These are phyloP conservation scores for Claviceps maximensis DNA, from an alignment of 2,329 filamentous ascomycete species.

Conservation along the genomic window DNA sequence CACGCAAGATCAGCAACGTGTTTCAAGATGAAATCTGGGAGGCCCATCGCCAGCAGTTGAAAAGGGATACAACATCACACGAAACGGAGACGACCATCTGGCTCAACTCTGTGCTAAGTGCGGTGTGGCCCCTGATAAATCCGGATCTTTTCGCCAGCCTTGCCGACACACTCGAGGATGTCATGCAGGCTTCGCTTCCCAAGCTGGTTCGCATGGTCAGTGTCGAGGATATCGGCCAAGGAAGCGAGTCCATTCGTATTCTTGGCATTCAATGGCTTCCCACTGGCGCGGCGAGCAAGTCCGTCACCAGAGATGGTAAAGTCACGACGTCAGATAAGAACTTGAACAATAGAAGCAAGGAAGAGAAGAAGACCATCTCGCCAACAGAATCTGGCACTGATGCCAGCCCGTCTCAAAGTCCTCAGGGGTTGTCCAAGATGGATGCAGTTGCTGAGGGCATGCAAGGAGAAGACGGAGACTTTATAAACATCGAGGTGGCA, in stretches of 20 bases:
- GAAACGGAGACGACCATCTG: constrained; percentile 54
- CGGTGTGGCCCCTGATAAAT: constrained; percentile 64
- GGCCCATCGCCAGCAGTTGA: constrained; percentile 40
- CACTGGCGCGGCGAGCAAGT: constrained; percentile 51
- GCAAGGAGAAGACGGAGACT: constrained; percentile 66
- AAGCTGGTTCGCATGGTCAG: constrained; percentile 60
- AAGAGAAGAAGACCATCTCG: constrained; percentile 5
- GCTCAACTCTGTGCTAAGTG: constrained; percentile 55
- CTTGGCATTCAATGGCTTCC: constrained; percentile 61
- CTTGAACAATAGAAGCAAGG: constrained; percentile 22
- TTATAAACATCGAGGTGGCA: constrained; percentile 63
- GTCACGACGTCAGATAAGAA: constrained; percentile 23
- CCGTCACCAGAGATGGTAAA: constrained; percentile 45
- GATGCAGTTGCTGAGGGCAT: constrained; percentile 40
- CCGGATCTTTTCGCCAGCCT: constrained; percentile 59
- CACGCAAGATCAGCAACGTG: constrained; percentile 45
- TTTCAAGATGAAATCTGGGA: constrained; percentile 62
- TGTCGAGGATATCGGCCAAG: constrained; percentile 63
- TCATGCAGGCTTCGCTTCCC: constrained; percentile 66
- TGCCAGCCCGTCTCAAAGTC: constrained; percentile 7
- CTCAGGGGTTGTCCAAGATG: constrained; percentile 18
- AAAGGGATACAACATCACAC: constrained; percentile 25
- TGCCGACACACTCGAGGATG: constrained; percentile 60
- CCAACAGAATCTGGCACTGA: neutral
- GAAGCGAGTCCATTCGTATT: constrained; percentile 56